phyloP scores from a whole-genome alignment of 108 stramenopile genomes.

The Cyclotella atomus region DNA sequence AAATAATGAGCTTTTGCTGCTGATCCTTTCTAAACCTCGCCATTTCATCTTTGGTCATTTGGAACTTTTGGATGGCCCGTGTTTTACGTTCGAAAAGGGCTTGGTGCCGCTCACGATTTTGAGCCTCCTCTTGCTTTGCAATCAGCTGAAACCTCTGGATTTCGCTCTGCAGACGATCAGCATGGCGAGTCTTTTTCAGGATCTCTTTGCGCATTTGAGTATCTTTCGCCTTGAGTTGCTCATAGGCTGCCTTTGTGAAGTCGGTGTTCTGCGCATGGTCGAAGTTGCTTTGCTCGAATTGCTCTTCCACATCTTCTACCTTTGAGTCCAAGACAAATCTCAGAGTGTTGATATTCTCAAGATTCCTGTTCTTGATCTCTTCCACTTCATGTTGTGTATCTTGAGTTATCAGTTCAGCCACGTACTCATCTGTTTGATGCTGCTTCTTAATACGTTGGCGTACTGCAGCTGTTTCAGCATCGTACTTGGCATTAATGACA shows the following conservation, averaged over 20 bases:
- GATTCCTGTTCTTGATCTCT: constrained; percentile 34
- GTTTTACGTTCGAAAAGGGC: constrained; percentile 36
- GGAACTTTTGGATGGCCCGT: constrained; percentile 38
- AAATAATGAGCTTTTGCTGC: constrained; percentile 22
- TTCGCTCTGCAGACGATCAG: constrained; percentile 30
- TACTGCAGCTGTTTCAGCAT: constrained; percentile 17
- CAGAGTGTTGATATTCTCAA: constrained; percentile 26
- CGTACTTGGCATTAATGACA: constrained; percentile 25
- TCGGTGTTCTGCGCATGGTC: constrained; percentile 41
- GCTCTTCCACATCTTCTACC: constrained; percentile 31
- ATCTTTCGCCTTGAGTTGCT: constrained; percentile 35
- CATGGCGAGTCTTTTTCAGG: constrained; percentile 18
- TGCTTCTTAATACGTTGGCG: constrained; percentile 27
- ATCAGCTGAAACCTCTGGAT: constrained; percentile 38
- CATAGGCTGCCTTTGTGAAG: constrained; percentile 22
- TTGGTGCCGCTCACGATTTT: constrained; percentile 26
- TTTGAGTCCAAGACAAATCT: constrained; percentile 27
- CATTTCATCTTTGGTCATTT: constrained; percentile 43
- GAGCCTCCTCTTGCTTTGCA: constrained; percentile 39
- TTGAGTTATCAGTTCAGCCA: constrained; percentile 19
- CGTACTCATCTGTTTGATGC: constrained; percentile 11
- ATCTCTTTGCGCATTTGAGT: constrained; percentile 36
- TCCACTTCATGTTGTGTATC: constrained; percentile 42
- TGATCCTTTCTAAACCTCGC: constrained; percentile 37
- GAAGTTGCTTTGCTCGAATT: constrained; percentile 29